Evolutionary conservation across 257 asterid species (phyloP).

Genomic region (Solanum tacnaense): DNA sequence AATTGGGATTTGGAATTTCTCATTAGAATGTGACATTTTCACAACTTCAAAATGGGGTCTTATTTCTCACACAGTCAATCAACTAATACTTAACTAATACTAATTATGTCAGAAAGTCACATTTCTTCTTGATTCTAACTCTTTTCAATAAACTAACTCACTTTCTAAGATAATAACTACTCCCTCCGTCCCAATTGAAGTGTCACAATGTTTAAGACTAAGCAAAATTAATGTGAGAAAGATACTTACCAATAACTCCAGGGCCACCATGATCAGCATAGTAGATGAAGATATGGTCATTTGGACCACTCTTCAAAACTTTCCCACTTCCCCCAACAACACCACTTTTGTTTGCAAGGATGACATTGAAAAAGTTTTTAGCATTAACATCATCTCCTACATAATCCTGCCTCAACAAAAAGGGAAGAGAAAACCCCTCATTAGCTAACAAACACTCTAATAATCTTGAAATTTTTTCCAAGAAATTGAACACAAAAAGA

Average conservation of each 20-base stretch:
- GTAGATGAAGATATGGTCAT: constrained; percentile 75
- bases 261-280: constrained; percentile 97
- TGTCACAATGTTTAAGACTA: neutral
- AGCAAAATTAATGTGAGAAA: neutral
- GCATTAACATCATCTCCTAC: constrained; percentile 60
- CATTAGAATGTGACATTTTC: neutral
- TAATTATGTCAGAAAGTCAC: neutral
- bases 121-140: no score
- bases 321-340: constrained; percentile 85
- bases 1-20: neutral
- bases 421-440: neutral
- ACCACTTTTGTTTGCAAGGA: constrained; percentile 72
- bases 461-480: constrained; percentile 3
- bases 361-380: constrained; percentile 54
- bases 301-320: constrained; percentile 82
- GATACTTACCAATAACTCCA: constrained; percentile 67
- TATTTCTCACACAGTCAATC: neutral
- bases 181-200: neutral
- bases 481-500: neutral
- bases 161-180: no score
- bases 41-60: neutral
- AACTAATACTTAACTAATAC: neutral
- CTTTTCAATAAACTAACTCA: neutral
- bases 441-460: neutral
- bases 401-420: constrained; percentile 57